Conservation (phyloP, 1,284 basidiomycete genomes). For the Heterobasidion occidentale region DNA sequence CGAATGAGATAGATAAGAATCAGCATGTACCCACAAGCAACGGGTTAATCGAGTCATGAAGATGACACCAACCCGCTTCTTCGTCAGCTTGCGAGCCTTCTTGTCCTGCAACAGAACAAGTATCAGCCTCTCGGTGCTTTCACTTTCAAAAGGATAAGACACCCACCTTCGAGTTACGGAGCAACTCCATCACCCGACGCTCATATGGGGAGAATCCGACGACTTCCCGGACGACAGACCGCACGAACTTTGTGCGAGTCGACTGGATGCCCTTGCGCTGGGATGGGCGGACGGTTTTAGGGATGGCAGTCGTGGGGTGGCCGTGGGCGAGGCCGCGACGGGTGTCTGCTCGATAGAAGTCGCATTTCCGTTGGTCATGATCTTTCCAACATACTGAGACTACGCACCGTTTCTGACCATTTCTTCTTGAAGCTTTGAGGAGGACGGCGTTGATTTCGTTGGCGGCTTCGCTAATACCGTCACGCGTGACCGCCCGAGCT, state of each 20-base stretch:
- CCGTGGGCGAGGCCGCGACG: conserved; percentile 91
- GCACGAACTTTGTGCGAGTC: conserved; percentile 85
- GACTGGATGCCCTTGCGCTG: conserved; percentile 90
- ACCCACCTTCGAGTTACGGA: conserved; percentile 96
- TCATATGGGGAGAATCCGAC: conserved; percentile 99
- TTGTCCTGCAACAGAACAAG: conserved; percentile 66
- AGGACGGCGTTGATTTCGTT: conserved; percentile 24
- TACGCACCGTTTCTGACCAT: conserved; percentile 65
- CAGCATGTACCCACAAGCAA: neutral
- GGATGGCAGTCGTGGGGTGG: conserved; percentile 85
- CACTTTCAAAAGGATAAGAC: neutral
- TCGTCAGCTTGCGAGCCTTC: conserved; percentile 96
- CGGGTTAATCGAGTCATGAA: neutral
- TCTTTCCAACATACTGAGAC: neutral
- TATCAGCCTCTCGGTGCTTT: neutral
- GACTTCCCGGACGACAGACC: conserved; percentile 89
- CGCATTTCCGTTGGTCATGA: neutral
- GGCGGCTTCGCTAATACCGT: neutral
- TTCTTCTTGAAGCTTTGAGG: conserved; percentile 49
- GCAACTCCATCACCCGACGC: conserved; percentile 96
- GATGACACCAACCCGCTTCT: conserved; percentile 79
- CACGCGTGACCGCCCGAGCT: conserved; percentile 17
- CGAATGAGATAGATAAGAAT: neutral
- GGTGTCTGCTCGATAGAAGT: conserved; percentile 52
- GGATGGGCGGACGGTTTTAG: conserved; percentile 74